These are phyloP conservation scores for Hysterangium stoloniferum DNA, from an alignment of 768 basidiomycete genomes.

Conservation along the genomic window DNA sequence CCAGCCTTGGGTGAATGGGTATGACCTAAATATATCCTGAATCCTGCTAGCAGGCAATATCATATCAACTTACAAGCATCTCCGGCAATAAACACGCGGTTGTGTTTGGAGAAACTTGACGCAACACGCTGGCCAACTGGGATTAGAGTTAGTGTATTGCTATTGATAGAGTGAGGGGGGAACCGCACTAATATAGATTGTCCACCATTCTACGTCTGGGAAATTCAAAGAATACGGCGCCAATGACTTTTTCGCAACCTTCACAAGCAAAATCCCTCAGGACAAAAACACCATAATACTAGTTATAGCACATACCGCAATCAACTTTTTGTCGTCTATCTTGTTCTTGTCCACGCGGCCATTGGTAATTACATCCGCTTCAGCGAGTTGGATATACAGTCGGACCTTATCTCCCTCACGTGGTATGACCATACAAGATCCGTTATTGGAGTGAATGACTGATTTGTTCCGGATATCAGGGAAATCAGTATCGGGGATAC, in stretches of 20 bases:
- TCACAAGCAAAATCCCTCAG: background rate
- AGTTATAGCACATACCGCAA: slow-evolving; percentile 34
- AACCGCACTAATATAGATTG: slow-evolving; percentile 55
- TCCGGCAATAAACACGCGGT: slow-evolving; percentile 69
- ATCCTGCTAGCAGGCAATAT: slow-evolving; percentile 48
- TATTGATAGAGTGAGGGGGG: background rate
- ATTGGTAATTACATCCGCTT: slow-evolving; percentile 35
- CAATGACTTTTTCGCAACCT: slow-evolving; percentile 52
- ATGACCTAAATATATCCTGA: slow-evolving; percentile 12
- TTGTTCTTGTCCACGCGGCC: slow-evolving; percentile 49
- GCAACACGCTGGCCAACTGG: slow-evolving; percentile 72
- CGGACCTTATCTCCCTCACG: slow-evolving; percentile 62
- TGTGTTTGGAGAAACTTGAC: slow-evolving; percentile 47
- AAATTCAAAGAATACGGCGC: slow-evolving; percentile 46
- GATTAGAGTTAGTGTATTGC: background rate
- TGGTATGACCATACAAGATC: slow-evolving; percentile 69
- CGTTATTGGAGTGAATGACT: slow-evolving; percentile 60
- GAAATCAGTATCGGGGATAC: slow-evolving; percentile 63
- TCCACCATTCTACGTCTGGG: slow-evolving; percentile 62
- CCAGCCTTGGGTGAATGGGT: slow-evolving; percentile 31
- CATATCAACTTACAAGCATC: slow-evolving; percentile 44
- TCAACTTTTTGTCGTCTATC: slow-evolving; percentile 41
- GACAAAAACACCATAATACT: background rate
- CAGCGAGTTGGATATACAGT: slow-evolving; percentile 61
- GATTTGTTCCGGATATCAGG: slow-evolving; percentile 64